Percentiles rank a stretch among this genome's conserved stretches.
Evolutionary conservation across 805 yeast species (phyloP).

Genomic region (Saturnispora diversa): DNA sequence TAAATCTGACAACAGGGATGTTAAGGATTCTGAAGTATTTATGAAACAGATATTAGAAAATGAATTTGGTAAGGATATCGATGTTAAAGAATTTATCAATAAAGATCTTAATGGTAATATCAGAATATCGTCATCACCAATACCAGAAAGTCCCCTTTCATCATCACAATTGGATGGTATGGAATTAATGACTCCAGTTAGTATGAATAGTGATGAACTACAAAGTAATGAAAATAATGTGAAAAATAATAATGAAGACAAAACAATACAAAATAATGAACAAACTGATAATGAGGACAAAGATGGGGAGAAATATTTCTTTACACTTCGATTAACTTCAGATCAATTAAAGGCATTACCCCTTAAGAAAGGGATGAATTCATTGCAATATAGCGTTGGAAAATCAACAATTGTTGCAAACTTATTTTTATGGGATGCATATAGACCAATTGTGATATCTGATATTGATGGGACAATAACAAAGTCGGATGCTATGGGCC

Average conservation of each 20-base stretch:
- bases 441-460: conserved; percentile 86
- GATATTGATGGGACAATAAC: conserved; percentile 98
- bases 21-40: conserved; percentile 66
- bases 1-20: conserved; percentile 74
- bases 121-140: conserved; percentile 34
- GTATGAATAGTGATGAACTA: too few relatives aligned
- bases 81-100: conserved; percentile 37
- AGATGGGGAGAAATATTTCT: conserved; percentile 45
- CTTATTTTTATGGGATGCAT: conserved; percentile 74
- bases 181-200: background rate
- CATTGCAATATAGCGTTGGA: conserved; percentile 72
- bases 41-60: conserved; percentile 66
- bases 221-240: background rate
- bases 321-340: conserved; percentile 82
- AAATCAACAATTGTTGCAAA: conserved; percentile 67
- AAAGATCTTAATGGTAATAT: conserved; percentile 64
- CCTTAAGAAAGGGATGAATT: conserved; percentile 72
- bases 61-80: conserved; percentile 55
- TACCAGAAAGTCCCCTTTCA: conserved; percentile 2
- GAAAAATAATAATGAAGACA: background rate
- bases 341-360: conserved; percentile 75
- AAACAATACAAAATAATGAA: background rate
- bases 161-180: conserved; percentile 12
- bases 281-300: background rate
- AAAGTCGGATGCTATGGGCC: conserved; percentile 95